Conservation (phyloP, 768 basidiomycete genomes). For the Phylloporus rhodoxanthus region DNA sequence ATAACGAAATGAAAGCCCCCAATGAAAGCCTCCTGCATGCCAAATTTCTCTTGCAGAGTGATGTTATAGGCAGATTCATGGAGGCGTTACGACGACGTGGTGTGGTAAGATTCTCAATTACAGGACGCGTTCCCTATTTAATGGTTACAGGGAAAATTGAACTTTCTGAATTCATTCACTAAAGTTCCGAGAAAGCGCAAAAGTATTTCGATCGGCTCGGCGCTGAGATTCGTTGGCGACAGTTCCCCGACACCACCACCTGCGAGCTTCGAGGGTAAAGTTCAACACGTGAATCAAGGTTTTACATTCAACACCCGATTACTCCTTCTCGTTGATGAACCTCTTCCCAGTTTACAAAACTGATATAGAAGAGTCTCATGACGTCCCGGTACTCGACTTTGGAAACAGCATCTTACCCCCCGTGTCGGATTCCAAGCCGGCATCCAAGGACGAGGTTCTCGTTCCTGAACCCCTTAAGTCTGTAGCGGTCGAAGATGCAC, state of each 20-base stretch:
- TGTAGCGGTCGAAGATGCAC: not conserved
- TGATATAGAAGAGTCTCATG: conserved; percentile 15
- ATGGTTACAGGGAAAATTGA: conserved; percentile 25
- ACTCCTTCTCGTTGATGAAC: not conserved
- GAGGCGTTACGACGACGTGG: conserved; percentile 39
- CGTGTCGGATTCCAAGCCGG: not conserved
- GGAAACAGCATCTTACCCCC: not conserved
- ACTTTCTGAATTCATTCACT: conserved; percentile 19
- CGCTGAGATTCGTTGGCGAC: conserved; percentile 17
- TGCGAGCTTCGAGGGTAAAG: conserved; percentile 30
- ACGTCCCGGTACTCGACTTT: not conserved
- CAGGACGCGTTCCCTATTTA: conserved; percentile 1
- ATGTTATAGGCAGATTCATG: conserved; percentile 35
- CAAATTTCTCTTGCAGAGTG: conserved; percentile 35
- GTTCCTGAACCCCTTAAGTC: not conserved
- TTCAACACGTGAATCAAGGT: conserved; percentile 29
- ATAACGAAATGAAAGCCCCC: conserved; percentile 20
- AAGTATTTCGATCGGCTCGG: conserved; percentile 25
- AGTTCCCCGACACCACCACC: conserved; percentile 19
- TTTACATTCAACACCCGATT: not conserved
- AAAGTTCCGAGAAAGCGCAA: conserved; percentile 13
- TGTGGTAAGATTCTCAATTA: conserved; percentile 35
- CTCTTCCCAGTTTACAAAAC: conserved; percentile 26
- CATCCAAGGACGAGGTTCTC: not conserved
- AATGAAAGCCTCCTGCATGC: conserved; percentile 24